Evolutionary conservation across 2,329 filamentous ascomycete genomes (phyloP).

Genomic region (Stromatinia cepivora): DNA sequence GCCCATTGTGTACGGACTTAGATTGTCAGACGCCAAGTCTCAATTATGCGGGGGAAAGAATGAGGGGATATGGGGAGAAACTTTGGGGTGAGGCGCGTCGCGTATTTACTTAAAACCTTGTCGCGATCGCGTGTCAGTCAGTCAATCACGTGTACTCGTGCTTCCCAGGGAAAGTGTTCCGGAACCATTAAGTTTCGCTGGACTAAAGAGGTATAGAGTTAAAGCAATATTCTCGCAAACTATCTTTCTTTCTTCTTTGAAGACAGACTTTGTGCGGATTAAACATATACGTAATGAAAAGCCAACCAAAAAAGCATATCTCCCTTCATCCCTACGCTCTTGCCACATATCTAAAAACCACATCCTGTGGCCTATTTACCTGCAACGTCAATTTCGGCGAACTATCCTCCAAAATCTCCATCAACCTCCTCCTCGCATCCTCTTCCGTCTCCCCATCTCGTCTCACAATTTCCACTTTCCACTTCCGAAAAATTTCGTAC

Average conservation of each 20-base stretch:
- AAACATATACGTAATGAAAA: too few relatives aligned
- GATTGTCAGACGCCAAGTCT: not conserved
- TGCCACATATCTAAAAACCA: not conserved
- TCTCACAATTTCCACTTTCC: constrained; percentile 21
- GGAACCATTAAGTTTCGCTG: too few relatives aligned
- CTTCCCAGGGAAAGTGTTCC: not conserved
- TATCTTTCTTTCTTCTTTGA: not conserved
- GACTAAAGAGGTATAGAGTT: not conserved
- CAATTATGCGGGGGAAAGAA: not conserved
- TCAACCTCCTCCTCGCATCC: constrained; percentile 24
- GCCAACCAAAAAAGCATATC: not conserved
- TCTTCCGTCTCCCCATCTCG: not conserved
- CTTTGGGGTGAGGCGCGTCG: not conserved
- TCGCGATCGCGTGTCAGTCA: not conserved
- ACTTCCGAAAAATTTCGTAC: constrained; percentile 22
- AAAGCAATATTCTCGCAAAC: not conserved
- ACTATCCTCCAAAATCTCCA: constrained; percentile 25
- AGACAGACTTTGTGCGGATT: not conserved
- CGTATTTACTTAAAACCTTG: not conserved
- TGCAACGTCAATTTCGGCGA: constrained; percentile 25
- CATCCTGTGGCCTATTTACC: constrained; percentile 23
- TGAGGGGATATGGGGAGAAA: not conserved
- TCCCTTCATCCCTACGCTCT: not conserved
- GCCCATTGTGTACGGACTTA: constrained; percentile 1
- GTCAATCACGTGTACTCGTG: not conserved